Percentiles rank a stretch among this genome's conserved stretches.
Evolutionary conservation across 1,139 yeast genomes (phyloP).

Genomic region (Magnusiomyces clavatus): DNA sequence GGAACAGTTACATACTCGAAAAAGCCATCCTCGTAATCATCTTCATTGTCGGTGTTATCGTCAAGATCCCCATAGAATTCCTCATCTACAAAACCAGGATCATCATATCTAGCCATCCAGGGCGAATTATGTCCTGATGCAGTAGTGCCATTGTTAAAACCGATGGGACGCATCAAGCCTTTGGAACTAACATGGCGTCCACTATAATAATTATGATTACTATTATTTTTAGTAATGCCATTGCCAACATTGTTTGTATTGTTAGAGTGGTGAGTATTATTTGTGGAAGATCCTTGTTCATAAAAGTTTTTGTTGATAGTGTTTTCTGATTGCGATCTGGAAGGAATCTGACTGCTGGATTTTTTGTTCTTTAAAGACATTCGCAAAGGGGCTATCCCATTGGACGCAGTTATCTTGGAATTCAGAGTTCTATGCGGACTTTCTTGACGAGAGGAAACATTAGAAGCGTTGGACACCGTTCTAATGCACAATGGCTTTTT

Average conservation of each 20-base stretch:
- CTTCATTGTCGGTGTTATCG: slow-evolving; percentile 17
- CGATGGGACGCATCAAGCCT: not conserved
- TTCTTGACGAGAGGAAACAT: too few relatives aligned
- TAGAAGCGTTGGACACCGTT: not conserved
- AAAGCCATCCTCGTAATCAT: slow-evolving; percentile 21
- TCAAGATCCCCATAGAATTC: slow-evolving; percentile 15
- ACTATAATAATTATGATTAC: not conserved
- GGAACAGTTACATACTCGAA: slow-evolving; percentile 13
- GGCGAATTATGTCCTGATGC: not conserved
- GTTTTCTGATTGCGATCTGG: slow-evolving; percentile 1
- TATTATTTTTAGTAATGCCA: not conserved
- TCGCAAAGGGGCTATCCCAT: too few relatives aligned
- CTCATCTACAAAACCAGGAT: slow-evolving; percentile 28
- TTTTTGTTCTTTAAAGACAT: too few relatives aligned
- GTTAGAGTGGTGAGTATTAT: not conserved
- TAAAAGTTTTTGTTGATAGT: not conserved
- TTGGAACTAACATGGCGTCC: not conserved
- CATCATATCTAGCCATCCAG: slow-evolving; percentile 15
- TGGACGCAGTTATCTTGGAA: too few relatives aligned
- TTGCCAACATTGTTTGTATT: not conserved
- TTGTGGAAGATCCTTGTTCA: not conserved
- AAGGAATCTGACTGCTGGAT: not conserved
- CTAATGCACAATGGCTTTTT: slow-evolving; percentile 6
- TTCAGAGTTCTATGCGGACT: too few relatives aligned
- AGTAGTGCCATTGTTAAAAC: too few relatives aligned